phyloP scores from a whole-genome alignment of 805 yeast species.

The Wickerhamomyces pijperi region DNA sequence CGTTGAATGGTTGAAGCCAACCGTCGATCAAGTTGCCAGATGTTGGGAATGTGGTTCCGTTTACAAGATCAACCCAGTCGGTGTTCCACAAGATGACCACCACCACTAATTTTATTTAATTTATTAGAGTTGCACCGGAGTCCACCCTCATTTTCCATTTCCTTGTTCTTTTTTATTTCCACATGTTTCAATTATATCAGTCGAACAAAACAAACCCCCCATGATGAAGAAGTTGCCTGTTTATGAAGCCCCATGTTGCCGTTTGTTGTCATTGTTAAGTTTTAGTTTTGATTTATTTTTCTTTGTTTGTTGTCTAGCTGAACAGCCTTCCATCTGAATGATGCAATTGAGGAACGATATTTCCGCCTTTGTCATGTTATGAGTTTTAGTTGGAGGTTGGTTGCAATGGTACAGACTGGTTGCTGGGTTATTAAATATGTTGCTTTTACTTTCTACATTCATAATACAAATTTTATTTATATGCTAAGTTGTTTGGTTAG shows the following conservation, averaged over 20 bases:
- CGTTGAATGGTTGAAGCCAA: slow-evolving; percentile 86
- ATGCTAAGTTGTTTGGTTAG: background rate
- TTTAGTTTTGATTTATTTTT: no score
- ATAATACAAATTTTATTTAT: background rate
- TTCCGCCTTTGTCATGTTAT: background rate
- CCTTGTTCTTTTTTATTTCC: no score
- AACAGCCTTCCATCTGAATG: no score
- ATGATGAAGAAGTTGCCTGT: background rate
- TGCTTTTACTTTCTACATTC: background rate
- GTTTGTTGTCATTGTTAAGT: background rate
- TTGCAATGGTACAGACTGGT: no score
- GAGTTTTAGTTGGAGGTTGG: background rate
- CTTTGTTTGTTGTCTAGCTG: no score
- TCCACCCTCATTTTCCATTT: background rate
- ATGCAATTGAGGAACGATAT: no score
- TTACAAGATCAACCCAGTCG: slow-evolving; percentile 79
- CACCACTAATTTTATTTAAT: slow-evolving; percentile 11
- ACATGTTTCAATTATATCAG: background rate
- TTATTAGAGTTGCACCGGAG: background rate
- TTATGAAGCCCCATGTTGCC: background rate
- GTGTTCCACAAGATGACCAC: slow-evolving; percentile 59
- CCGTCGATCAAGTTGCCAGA: slow-evolving; percentile 74
- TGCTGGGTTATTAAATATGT: no score
- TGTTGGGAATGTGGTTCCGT: slow-evolving; percentile 99
- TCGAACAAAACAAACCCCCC: background rate